These are phyloP conservation scores for Lumnitzera littorea DNA, from an alignment of 345 rosid species.

Conservation along the genomic window DNA sequence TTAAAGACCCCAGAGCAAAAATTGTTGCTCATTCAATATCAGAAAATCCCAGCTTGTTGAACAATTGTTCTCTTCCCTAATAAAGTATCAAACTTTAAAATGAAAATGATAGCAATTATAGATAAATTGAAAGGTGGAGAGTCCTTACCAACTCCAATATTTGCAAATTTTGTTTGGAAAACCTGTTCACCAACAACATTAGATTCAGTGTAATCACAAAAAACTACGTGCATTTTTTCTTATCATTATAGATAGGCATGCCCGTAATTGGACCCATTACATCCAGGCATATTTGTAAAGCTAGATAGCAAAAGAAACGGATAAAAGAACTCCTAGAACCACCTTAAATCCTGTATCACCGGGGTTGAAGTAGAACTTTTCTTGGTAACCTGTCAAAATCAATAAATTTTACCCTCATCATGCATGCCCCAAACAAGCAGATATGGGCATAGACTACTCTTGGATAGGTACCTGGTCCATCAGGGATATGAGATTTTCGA, in stretches of 20 bases:
- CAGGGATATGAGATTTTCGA: constrained; percentile 95
- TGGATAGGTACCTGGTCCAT: constrained; percentile 74
- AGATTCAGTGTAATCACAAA: not conserved
- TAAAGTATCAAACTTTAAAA: too few species aligned
- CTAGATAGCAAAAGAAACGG: not conserved
- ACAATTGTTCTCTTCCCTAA: too few species aligned
- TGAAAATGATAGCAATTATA: not conserved
- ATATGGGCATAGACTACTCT: constrained; percentile 3
- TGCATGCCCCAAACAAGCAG: not conserved
- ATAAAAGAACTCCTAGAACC: constrained; percentile 7
- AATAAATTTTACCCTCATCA: not conserved
- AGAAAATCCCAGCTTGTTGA: too few species aligned
- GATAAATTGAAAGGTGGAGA: not conserved
- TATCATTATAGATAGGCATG: too few species aligned
- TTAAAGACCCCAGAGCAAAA: not conserved
- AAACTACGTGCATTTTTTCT: too few species aligned
- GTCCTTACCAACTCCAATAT: constrained; percentile 82
- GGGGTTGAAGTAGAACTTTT: constrained; percentile 94
- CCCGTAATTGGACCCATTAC: too few species aligned
- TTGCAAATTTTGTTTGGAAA: constrained; percentile 78
- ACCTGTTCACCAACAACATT: constrained; percentile 42
- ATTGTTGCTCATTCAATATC: too few species aligned
- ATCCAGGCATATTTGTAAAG: not conserved
- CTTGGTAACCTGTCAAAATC: constrained; percentile 65
- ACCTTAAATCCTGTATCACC: constrained; percentile 99